Base-by-base conservation (phyloP, 352 stramenopile species). In the Phytophthora rubi region DNA sequence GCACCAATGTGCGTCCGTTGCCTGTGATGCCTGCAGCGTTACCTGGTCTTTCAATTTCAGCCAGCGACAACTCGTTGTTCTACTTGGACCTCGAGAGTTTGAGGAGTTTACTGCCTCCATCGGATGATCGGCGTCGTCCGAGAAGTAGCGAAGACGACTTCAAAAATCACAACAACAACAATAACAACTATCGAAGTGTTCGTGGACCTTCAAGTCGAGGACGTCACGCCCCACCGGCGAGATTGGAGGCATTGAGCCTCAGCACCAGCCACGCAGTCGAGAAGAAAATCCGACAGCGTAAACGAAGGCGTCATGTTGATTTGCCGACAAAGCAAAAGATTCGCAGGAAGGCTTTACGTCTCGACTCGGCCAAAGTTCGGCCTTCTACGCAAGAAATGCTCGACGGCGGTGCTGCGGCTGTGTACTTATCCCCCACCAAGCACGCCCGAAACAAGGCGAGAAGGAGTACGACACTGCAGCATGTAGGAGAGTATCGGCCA, bases 51-150 rank as follows among this genome's bases (percentile, higher is more conserved):
- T 67, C 66, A 9, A 8, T 65, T 15, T 73, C 67, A 52, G 16
- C 53, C 3, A 71, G 62, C 26, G 62, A 78, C 6, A 81, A 52
- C 39, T 75, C 75, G n/a, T 66, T 85, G 16, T 93, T 93, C 48
- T 92, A 90, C 72, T 65, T 93, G 53, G 82, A 93, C 21, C 69
- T 85, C 44, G 66, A 90, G 23, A 89, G 79, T 35, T 73, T 93
- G 18, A 86, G 85, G 42, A 89, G 77, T 48, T 72, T 93, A 26
- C 45, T 91, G 1, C 83, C 83, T 26, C 73, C 52, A 16, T 60
- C 60, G 18, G 59, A 70, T 18, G 4, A n/a, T 39, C 44, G 68
- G 49, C 28, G 54, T 66, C 68, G 68, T n/a, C 63, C 71, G 6
- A 71, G 39, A 54, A 81, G 75, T 44, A 59, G 58, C 28, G 48